A percentile compares a stretch with the other conserved stretches of the same genome.
phyloP scores from a whole-genome alignment of 1,284 basidiomycete genomes.

The Coniophora puteana region DNA sequence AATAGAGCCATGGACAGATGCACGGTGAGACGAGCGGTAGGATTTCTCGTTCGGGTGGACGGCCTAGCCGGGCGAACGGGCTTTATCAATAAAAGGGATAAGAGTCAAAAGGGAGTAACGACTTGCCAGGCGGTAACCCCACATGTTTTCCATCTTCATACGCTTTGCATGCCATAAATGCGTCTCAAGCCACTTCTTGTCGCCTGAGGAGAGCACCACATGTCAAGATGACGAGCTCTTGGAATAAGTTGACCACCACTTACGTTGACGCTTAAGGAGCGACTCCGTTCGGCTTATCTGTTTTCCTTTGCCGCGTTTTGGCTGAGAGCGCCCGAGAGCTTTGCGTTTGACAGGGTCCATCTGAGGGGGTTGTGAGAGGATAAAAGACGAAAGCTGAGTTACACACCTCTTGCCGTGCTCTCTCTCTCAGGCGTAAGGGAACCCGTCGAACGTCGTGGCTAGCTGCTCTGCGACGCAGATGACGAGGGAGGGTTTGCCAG shows the following conservation, averaged over 20 bases:
- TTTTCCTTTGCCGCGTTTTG: constrained; percentile 58
- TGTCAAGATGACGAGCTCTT: constrained; percentile 2
- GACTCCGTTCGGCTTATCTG: constrained; percentile 45
- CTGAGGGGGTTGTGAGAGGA: constrained; percentile 41
- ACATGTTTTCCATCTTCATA: constrained; percentile 87
- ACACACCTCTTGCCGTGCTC: constrained; percentile 77
- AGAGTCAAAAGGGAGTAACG: not conserved
- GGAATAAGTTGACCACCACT: constrained; percentile 15
- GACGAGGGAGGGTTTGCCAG: constrained; percentile 89
- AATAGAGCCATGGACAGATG: constrained; percentile 78
- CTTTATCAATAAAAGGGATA: not conserved
- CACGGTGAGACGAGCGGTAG: constrained; percentile 85
- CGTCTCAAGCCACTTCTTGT: constrained; percentile 90
- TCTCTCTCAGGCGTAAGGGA: constrained; percentile 74
- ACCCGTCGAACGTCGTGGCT: constrained; percentile 90
- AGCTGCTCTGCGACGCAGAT: constrained; percentile 85
- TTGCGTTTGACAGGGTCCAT: constrained; percentile 76
- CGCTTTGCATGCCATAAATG: constrained; percentile 95
- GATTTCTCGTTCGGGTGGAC: constrained; percentile 85
- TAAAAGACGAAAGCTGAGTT: not conserved
- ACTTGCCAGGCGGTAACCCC: constrained; percentile 82
- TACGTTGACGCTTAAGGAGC: constrained; percentile 69
- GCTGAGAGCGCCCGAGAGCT: constrained; percentile 40
- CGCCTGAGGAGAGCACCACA: constrained; percentile 37
- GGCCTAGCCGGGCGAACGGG: constrained; percentile 58